Conservation (phyloP, 2,329 filamentous ascomycete genomes). For the Magnaporthiopsis incrustans region DNA sequence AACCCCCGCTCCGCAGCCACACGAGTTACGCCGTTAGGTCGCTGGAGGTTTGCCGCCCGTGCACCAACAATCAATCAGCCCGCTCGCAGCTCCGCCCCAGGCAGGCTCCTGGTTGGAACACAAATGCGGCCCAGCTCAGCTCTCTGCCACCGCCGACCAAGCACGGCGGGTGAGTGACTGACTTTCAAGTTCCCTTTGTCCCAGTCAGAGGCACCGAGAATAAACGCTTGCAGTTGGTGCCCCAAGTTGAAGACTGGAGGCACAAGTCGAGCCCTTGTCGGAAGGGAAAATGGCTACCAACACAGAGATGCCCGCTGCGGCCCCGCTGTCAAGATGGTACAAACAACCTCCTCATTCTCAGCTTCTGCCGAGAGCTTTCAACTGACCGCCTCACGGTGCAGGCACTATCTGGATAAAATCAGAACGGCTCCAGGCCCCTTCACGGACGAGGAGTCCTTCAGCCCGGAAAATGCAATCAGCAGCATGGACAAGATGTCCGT, state of each 20-base stretch:
- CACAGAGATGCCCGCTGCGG: neutral
- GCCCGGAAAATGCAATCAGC: constrained; percentile 43
- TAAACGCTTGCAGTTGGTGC: neutral
- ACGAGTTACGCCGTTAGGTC: no score
- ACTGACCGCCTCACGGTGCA: constrained; percentile 24
- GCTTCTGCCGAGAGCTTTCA: neutral
- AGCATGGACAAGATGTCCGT: constrained; percentile 65
- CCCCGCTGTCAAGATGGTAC: neutral
- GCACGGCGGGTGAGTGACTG: neutral
- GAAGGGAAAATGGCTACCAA: constrained; percentile 13
- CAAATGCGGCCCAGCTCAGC: neutral
- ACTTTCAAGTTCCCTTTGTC: neutral
- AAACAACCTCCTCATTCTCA: neutral
- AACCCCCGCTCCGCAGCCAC: neutral
- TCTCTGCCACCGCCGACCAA: neutral
- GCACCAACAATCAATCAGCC: neutral
- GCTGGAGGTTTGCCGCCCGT: no score
- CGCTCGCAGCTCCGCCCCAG: neutral
- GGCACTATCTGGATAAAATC: constrained; percentile 79
- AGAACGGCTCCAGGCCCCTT: constrained; percentile 72
- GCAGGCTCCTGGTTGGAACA: neutral
- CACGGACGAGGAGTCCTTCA: constrained; percentile 55
- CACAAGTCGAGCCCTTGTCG: constrained; percentile 16
- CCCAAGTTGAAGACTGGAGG: neutral
- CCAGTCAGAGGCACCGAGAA: no score